phyloP scores from a whole-genome alignment of 208 protist genomes.

The Leptomonas pyrrhocoris region DNA sequence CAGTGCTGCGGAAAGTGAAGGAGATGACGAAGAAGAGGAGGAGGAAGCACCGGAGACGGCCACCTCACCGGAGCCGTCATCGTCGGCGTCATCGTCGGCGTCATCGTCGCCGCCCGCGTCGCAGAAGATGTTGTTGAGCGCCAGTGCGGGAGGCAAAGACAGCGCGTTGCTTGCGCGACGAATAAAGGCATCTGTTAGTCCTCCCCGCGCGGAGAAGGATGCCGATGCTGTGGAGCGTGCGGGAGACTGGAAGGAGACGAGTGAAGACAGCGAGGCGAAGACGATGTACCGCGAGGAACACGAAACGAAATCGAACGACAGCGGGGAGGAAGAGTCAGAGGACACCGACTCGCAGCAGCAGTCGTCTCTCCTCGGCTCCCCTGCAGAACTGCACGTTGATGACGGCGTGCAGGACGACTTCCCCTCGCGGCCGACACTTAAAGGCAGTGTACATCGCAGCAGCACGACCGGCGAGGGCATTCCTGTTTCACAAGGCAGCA shows the following conservation, averaged over 20 bases:
- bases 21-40: slow-evolving; percentile 15
- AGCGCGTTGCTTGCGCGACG: no score
- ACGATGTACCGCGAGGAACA: not conserved
- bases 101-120: no score
- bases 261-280: no score
- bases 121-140: no score
- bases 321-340: not conserved
- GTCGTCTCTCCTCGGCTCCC: slow-evolving; percentile 11
- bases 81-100: not conserved
- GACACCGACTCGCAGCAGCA: slow-evolving; percentile 4
- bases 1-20: slow-evolving; percentile 19
- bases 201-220: no score
- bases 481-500: not conserved
- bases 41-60: not conserved
- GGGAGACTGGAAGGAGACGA: no score
- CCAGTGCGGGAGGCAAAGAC: no score
- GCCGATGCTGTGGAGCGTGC: no score
- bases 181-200: no score
- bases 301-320: not conserved
- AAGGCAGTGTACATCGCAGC: not conserved
- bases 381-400: not conserved
- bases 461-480: not conserved
- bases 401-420: not conserved
- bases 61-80: not conserved
- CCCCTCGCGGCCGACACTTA: not conserved